phyloP scores from a whole-genome alignment of 345 rosid species.

The Trapa bicornis region DNA sequence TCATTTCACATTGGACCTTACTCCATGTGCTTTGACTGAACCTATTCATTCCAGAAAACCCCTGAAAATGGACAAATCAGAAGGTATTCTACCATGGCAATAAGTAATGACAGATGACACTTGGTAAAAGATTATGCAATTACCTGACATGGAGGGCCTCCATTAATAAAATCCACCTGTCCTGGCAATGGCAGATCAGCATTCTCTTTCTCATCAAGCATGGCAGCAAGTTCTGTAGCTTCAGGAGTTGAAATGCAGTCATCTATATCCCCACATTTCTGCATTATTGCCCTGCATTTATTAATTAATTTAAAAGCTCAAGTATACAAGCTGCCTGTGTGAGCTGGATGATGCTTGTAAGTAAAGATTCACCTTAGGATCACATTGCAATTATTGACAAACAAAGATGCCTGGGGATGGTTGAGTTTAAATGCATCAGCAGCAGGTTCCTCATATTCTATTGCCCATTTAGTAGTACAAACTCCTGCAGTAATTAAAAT shows the following conservation, averaged over 20 bases:
- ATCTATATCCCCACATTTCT: conserved; percentile 56
- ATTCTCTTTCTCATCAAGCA: conserved; percentile 29
- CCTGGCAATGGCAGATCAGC: conserved; percentile 38
- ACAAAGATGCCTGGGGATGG: conserved; percentile 57
- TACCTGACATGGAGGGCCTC: conserved; percentile 98
- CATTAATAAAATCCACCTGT: conserved; percentile 80
- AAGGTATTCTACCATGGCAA: neutral
- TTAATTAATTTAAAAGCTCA: neutral
- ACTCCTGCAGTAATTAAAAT: conserved; percentile 32
- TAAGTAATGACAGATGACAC: neutral
- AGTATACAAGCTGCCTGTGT: neutral
- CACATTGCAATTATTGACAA: conserved; percentile 75
- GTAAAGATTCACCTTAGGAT: conserved; percentile 36
- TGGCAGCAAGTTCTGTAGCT: conserved; percentile 38
- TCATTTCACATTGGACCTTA: conserved; percentile 65
- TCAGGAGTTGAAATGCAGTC: conserved; percentile 74
- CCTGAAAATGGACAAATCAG: conserved; percentile 33
- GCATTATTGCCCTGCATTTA: conserved; percentile 63
- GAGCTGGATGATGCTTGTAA: neutral
- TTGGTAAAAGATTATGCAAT: too few species aligned
- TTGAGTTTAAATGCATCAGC: conserved; percentile 66
- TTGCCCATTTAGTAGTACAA: conserved; percentile 69
- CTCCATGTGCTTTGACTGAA: conserved; percentile 68
- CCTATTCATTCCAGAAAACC: conserved; percentile 84
- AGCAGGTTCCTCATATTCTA: conserved; percentile 89